Conservation (phyloP, 805 yeast species). For the Kluyveromyces siamensis region DNA sequence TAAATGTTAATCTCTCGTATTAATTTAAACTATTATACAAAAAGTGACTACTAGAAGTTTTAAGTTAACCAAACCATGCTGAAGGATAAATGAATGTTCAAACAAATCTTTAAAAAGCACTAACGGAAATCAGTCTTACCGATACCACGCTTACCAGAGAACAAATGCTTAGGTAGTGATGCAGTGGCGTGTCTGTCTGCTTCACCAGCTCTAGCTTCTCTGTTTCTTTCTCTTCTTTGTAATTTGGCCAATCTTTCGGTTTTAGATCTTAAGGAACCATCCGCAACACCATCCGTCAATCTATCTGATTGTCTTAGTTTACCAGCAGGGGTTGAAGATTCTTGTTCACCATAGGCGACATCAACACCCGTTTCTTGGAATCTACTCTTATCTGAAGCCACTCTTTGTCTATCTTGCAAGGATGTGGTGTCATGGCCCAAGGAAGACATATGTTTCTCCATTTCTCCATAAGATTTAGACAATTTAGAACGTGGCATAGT, state of each 20-base stretch:
- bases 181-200: constrained; percentile 87
- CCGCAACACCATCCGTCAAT: constrained; percentile 77
- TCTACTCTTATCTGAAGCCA: constrained; percentile 31
- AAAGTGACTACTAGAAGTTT: background rate
- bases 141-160: constrained; percentile 92
- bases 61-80: constrained; percentile 1
- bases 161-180: constrained; percentile 85
- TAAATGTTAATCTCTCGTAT: background rate
- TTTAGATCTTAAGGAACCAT: constrained; percentile 70
- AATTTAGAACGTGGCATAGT: constrained; percentile 85
- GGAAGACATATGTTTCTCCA: constrained; percentile 84
- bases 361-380: constrained; percentile 64
- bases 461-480: constrained; percentile 60
- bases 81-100: constrained; percentile 1
- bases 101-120: constrained; percentile 2
- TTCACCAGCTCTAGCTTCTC: constrained; percentile 90
- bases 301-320: constrained; percentile 60
- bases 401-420: constrained; percentile 44
- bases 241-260: constrained; percentile 82
- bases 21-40: constrained; percentile 1
- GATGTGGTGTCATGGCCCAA: constrained; percentile 81
- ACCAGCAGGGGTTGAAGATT: constrained; percentile 31
- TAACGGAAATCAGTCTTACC: constrained; percentile 89
- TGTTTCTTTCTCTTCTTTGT: constrained; percentile 89
- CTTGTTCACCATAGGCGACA: constrained; percentile 50